Conservation (phyloP, 495 filamentous ascomycete species). For the Penicillium subrubescens region DNA sequence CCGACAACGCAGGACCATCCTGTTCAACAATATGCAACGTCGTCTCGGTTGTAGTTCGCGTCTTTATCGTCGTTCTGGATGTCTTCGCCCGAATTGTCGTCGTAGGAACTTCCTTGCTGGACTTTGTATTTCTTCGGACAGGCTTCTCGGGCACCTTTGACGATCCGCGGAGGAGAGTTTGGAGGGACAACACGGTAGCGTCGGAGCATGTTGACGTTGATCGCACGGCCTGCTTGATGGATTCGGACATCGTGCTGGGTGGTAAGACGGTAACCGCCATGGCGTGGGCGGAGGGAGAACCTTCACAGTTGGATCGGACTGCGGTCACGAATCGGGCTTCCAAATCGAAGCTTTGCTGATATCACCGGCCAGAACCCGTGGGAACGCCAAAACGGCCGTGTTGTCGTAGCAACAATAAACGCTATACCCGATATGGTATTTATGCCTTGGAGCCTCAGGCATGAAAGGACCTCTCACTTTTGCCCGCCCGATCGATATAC, state of each 20-base stretch:
- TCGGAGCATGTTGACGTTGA: constrained; percentile 52
- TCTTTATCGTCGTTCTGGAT: constrained; percentile 34
- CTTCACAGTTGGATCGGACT: constrained; percentile 10
- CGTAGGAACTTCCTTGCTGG: constrained; percentile 20
- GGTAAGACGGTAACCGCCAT: constrained; percentile 47
- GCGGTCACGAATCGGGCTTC: constrained; percentile 18
- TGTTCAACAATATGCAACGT: constrained; percentile 36
- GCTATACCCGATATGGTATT: constrained; percentile 24
- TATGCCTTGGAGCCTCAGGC: constrained; percentile 28
- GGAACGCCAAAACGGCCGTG: constrained; percentile 23
- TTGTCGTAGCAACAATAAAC: constrained; percentile 46
- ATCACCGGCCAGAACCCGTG: constrained; percentile 26
- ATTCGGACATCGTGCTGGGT: constrained; percentile 40
- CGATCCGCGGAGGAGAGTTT: constrained; percentile 44
- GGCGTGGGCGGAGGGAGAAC: neutral
- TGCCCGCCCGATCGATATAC: constrained; percentile 3
- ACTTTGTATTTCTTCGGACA: constrained; percentile 27
- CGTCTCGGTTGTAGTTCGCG: constrained; percentile 33
- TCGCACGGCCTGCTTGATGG: constrained; percentile 51
- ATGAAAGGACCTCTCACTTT: constrained; percentile 7
- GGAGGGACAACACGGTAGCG: constrained; percentile 48
- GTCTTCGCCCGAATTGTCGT: constrained; percentile 37
- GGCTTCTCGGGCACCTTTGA: constrained; percentile 33
- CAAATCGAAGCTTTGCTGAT: constrained; percentile 27
- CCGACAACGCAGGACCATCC: constrained; percentile 45